Conservation (phyloP, 2,329 filamentous ascomycete genomes). For the Aspergillus sp. region DNA sequence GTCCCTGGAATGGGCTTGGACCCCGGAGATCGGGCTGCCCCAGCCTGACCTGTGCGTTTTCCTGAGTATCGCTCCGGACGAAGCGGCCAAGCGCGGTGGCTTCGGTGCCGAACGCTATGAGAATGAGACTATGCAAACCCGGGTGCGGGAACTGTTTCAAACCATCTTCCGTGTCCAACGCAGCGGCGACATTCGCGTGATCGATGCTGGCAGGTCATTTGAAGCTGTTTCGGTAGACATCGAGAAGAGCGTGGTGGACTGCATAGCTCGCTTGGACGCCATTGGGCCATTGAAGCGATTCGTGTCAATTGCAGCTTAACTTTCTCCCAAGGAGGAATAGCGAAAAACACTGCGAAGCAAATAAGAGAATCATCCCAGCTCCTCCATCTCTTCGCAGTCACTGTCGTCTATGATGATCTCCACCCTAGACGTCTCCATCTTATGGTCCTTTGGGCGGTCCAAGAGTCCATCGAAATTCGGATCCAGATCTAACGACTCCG, state of each 20-base stretch:
- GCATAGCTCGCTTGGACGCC: constrained; percentile 35
- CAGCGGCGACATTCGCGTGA: constrained; percentile 53
- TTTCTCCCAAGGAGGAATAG: neutral
- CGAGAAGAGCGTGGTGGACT: constrained; percentile 28
- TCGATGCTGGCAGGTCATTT: constrained; percentile 57
- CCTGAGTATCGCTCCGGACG: constrained; percentile 74
- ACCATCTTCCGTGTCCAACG: constrained; percentile 52
- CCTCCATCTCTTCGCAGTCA: constrained; percentile 54
- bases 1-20: constrained; percentile 75
- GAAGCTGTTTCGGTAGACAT: constrained; percentile 54
- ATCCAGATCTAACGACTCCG: constrained; percentile 29
- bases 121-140: constrained; percentile 75
- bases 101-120: constrained; percentile 92
- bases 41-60: constrained; percentile 86
- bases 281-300: constrained; percentile 40
- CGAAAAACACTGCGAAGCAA: neutral
- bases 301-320: constrained; percentile 27
- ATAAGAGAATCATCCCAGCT: constrained; percentile 38
- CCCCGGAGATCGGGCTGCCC: constrained; percentile 82
- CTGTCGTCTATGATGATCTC: constrained; percentile 57
- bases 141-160: constrained; percentile 74
- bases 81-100: constrained; percentile 75
- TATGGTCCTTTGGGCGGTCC: constrained; percentile 9
- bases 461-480: constrained; percentile 28
- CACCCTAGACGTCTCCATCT: constrained; percentile 26